Evolutionary conservation across 1,284 basidiomycete genomes (phyloP), one percentile per base, ranked within the genome.

Genomic region (Porodaedalea pini): DNA sequence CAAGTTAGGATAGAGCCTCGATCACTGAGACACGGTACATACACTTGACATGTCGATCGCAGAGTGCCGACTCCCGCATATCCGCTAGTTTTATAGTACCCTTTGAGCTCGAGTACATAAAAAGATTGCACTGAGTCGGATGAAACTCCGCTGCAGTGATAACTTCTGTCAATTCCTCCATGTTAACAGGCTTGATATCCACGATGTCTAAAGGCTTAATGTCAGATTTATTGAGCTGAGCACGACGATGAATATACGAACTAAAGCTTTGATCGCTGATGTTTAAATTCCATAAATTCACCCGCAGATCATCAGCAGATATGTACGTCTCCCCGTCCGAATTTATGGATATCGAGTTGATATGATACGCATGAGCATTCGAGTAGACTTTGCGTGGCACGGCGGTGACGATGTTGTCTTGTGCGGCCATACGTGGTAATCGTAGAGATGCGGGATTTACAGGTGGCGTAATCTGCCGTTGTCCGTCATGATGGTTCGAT

Each of bases 61-160:
- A 99, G 57, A 99, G 77, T 4, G 97, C 97, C 21, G 95, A 93
- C 66, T 98, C 94, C 54, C 97, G 87, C 97, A 99, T 99, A 75
- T 99, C 97, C n/a, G 95, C 96, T 57, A 99, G 85, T 77, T 99
- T 99, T 81, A 99, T 98, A 69, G 97, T 99, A 64, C 94, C 96
- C 77, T 99, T 99, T 60, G 96, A 99, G 76, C 92, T 95, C 61
- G 96, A 99, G 74, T 99, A 99, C 91, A 98, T 98, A 78, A 99
- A 98, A 56, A 94, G 78, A 72, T 99, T 99, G 86, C 97, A 99
- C 66, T 97, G 92, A 62, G 87, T 82, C 13, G 97, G 97, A 70
- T 99, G 97, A 75, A 99, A 99, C 75, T 99, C 97, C 57, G 97
- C 94, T 3, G 96, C 94, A 8, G 97, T 99, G 73, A 99, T 99